Conservation (phyloP, 1,284 basidiomycete species). For the Kalmanozyma brasiliensis region DNA sequence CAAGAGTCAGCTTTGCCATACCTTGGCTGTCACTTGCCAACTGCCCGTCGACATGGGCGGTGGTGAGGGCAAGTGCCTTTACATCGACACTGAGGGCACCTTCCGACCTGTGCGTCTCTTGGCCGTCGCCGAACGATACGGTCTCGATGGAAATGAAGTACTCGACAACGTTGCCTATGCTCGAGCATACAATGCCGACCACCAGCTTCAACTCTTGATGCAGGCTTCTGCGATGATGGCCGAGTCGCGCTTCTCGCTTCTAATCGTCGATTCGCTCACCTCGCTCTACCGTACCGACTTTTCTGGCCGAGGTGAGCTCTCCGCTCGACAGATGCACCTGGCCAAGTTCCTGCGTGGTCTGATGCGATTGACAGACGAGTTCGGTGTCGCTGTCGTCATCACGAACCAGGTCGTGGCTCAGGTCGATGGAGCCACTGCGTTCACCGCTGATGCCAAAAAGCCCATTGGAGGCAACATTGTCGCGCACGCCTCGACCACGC, state of each 20-base stretch:
- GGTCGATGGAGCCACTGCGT: slow-evolving; percentile 74
- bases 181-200: slow-evolving; percentile 97
- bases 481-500: slow-evolving; percentile 67
- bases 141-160: slow-evolving; percentile 95
- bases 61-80: slow-evolving; percentile 97
- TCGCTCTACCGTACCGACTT: slow-evolving; percentile 96
- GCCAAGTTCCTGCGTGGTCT: slow-evolving; percentile 94
- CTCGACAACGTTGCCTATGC: slow-evolving; percentile 99
- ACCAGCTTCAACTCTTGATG: slow-evolving; percentile 89
- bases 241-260: slow-evolving; percentile 83
- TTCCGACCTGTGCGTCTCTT: slow-evolving; percentile 95
- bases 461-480: slow-evolving; percentile 75
- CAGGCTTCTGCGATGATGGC: slow-evolving; percentile 84
- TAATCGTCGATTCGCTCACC: slow-evolving; percentile 97
- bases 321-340: slow-evolving; percentile 94
- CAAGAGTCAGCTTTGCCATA: slow-evolving; percentile 98
- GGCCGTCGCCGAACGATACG: slow-evolving; percentile 93
- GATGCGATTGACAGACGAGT: slow-evolving; percentile 95
- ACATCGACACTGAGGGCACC: slow-evolving; percentile 98
- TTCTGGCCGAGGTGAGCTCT: slow-evolving; percentile 92
- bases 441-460: slow-evolving; percentile 81
- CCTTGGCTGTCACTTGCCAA: slow-evolving; percentile 95
- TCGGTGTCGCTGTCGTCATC: slow-evolving; percentile 95
- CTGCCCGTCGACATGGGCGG: slow-evolving; percentile 97
- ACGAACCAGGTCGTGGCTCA: slow-evolving; percentile 99